These are phyloP conservation scores for Aspergillus kassunensis DNA, from an alignment of 495 filamentous ascomycete species.

Conservation along the genomic window DNA sequence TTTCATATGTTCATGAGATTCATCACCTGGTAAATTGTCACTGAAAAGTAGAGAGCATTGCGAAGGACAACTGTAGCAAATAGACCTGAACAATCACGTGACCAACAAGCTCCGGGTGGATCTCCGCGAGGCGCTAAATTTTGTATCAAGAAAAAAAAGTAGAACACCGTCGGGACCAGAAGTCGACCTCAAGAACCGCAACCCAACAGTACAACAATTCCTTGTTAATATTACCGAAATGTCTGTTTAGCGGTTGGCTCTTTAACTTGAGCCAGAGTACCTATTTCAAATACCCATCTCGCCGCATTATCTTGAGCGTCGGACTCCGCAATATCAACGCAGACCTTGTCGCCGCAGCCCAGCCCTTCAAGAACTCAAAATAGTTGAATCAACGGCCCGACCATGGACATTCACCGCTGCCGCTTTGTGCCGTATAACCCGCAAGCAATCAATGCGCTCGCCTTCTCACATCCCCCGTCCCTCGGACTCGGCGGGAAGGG, in stretches of 20 bases:
- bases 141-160: constrained; percentile 26
- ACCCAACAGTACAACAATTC: neutral
- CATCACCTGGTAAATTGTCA: too few relatives aligned
- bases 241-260: constrained; percentile 33
- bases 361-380: neutral
- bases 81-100: constrained; percentile 14
- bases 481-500: constrained; percentile 46
- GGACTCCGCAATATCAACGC: constrained; percentile 8
- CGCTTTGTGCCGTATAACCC: constrained; percentile 95
- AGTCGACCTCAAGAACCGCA: constrained; percentile 23
- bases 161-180: constrained; percentile 14
- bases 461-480: constrained; percentile 79
- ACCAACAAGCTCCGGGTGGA: constrained; percentile 9
- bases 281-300: constrained; percentile 12
- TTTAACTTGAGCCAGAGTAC: constrained; percentile 23
- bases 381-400: too few relatives aligned
- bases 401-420: constrained; percentile 95
- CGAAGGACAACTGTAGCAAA: neutral
- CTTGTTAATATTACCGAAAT: constrained; percentile 23
- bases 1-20: too few relatives aligned
- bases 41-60: neutral
- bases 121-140: constrained; percentile 24
- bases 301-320: constrained; percentile 6
- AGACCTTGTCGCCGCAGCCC: neutral
- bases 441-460: constrained; percentile 87